Conservation (phyloP, 495 filamentous ascomycete species). For the Penicillium longicatenatum region DNA sequence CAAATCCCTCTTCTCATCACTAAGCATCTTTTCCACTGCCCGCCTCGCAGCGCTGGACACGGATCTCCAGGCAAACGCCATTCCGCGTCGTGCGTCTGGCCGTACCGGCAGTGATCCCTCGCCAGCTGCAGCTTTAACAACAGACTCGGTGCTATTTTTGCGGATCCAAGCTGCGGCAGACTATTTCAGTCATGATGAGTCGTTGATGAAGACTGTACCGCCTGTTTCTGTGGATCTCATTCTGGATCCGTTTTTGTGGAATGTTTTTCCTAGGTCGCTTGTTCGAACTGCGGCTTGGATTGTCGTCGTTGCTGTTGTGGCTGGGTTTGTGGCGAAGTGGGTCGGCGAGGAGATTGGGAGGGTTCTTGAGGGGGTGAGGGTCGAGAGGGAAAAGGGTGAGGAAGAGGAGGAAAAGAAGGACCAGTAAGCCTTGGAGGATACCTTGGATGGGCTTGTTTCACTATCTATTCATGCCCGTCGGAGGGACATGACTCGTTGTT, state of each 20-base stretch:
- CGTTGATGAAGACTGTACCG: conserved; percentile 75
- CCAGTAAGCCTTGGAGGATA: conserved; percentile 12
- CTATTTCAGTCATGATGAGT: conserved; percentile 72
- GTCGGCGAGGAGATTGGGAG: conserved; percentile 31
- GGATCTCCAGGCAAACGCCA: conserved; percentile 17
- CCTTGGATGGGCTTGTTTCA: too few relatives aligned
- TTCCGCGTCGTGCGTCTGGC: conserved; percentile 8
- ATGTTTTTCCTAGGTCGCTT: conserved; percentile 70
- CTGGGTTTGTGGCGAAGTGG: conserved; percentile 48
- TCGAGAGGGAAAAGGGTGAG: conserved; percentile 7
- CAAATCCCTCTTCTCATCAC: conserved; percentile 60
- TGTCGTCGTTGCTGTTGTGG: conserved; percentile 52
- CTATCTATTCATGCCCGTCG: too few relatives aligned
- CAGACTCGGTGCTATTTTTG: conserved; percentile 73
- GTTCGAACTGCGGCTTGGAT: conserved; percentile 66
- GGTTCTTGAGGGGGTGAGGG: conserved; percentile 26
- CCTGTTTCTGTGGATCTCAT: conserved; percentile 81
- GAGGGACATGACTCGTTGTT: neutral
- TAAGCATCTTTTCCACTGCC: conserved; percentile 62
- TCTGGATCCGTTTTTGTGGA: conserved; percentile 80
- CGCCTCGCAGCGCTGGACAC: conserved; percentile 38
- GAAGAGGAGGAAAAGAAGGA: conserved; percentile 21
- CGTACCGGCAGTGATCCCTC: conserved; percentile 1
- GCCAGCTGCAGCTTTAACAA: conserved; percentile 23
- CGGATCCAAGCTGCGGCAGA: conserved; percentile 76